Evolutionary conservation across 805 yeast genomes (phyloP), one percentile per base, ranked within the genome.

Genomic region (Sungouiella thailandica): DNA sequence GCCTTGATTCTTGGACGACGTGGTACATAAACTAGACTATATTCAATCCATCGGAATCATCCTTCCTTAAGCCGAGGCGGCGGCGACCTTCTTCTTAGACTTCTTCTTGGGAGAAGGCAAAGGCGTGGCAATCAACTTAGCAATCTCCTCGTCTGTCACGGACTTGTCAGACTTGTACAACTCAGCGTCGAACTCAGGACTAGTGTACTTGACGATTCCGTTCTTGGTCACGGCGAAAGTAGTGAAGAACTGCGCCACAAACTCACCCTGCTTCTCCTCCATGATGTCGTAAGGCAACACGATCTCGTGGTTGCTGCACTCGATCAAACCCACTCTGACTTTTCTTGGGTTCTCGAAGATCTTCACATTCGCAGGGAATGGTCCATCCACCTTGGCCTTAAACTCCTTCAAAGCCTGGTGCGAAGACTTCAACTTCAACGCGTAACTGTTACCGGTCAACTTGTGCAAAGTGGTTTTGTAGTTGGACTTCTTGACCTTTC

Each of bases 161-260:
- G 60, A 60, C 65, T 78, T 76, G 18, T 77, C 81, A 34, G 81
- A 62, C 52, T 73, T 66, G 60, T 79, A 67, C 37, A 65, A 57
- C 26, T 52, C 59, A 6, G 60, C 55, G 39, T 74, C 67, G 42
- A 80, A 74, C 36, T 68, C 57, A 13, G 85, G 75, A 13, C 70
- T 54, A 31, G 88, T 74, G 49, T 77, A 69, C 62, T 74, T 78
- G 47, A 80, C 75, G 48, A 78, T 64, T 32, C 90, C 90, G 48
- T 76, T 76, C 62, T 78, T 78, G 55, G 88, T 82, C 50, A 83
- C 58, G 23, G 83, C 88, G 50, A 83, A 74, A 30, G 90, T 83
- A 46, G 86, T 75, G 65, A 78, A 82, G 57, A 65, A 78, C 65
- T 83, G 87, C 20, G 83, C 85, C 46, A 83, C 72, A 38, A 53